Percentiles rank a stretch among this genome's conserved stretches.
phyloP scores from a whole-genome alignment of 163 green algal species.

The Coccomyxa subellipsoidea region DNA sequence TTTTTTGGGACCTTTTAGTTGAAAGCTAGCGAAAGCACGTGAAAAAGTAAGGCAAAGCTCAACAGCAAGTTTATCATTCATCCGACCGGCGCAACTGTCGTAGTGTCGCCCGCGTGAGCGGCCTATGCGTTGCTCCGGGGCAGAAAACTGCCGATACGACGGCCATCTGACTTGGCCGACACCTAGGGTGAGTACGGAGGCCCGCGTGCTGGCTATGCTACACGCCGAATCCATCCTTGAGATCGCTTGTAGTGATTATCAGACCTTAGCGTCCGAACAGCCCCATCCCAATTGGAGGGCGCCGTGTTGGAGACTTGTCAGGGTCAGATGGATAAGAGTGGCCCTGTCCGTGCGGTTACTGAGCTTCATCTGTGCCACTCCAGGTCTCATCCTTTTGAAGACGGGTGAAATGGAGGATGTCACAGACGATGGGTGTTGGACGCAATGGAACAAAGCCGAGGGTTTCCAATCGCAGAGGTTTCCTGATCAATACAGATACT shows the following conservation, averaged over 20 bases:
- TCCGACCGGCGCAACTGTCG: too few species aligned
- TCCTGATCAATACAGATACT: neutral
- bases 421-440: neutral
- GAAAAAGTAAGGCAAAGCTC: neutral
- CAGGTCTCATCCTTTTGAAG: too few species aligned
- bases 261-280: too few species aligned
- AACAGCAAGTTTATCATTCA: too few species aligned
- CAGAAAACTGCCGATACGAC: neutral
- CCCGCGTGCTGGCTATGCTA: too few species aligned
- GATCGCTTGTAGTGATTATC: neutral
- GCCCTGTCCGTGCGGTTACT: neutral
- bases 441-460: neutral
- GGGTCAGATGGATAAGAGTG: neutral
- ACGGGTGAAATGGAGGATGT: neutral
- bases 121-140: neutral
- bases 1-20: neutral
- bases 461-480: neutral
- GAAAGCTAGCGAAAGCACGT: neutral
- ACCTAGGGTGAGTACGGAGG: neutral
- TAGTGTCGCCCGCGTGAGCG: too few species aligned
- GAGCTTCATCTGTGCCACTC: too few species aligned
- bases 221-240: neutral
- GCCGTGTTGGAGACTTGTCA: too few species aligned
- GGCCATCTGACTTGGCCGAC: neutral
- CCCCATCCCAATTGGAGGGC: too few species aligned